Conservation (phyloP, 164 flowering plant genomes). For the Magnolia officinalis region DNA sequence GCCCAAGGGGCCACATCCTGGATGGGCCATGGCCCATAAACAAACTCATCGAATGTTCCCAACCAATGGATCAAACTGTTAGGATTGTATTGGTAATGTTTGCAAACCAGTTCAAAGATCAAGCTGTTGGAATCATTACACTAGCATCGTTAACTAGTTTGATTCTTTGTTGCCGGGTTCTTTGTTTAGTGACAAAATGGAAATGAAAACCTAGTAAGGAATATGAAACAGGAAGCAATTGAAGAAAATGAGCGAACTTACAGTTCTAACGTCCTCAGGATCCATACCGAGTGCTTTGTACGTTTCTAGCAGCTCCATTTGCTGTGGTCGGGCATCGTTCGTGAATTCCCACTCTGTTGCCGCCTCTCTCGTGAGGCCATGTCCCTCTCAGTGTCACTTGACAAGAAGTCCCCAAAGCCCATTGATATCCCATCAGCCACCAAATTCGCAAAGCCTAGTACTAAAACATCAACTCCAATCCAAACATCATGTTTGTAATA, state of each 20-base stretch:
- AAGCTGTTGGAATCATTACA: no score
- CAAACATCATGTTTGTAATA: neutral
- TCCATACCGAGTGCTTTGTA: slow-evolving; percentile 56
- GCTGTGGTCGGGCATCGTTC: slow-evolving; percentile 19
- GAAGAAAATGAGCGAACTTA: slow-evolving; percentile 4
- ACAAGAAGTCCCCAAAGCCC: slow-evolving; percentile 60
- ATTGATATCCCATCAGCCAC: slow-evolving; percentile 73
- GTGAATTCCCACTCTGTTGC: slow-evolving; percentile 44
- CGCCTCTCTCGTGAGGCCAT: slow-evolving; percentile 37
- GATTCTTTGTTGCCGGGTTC: no score
- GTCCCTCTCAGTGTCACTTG: slow-evolving; percentile 45
- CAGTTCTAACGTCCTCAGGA: slow-evolving; percentile 38
- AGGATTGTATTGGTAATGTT: neutral
- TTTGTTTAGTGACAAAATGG: no score
- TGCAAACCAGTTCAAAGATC: neutral
- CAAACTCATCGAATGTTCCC: no score
- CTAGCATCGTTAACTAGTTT: no score
- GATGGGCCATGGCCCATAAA: no score
- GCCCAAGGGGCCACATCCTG: no score
- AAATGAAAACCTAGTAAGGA: no score
- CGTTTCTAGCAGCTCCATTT: slow-evolving; percentile 22
- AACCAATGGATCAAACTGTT: no score
- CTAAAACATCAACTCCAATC: slow-evolving; percentile 43
- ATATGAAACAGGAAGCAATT: no score
- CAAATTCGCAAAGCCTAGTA: slow-evolving; percentile 55